Conservation (phyloP, 169 alveolate genomes). For the Cryptosporidium meleagridis region DNA sequence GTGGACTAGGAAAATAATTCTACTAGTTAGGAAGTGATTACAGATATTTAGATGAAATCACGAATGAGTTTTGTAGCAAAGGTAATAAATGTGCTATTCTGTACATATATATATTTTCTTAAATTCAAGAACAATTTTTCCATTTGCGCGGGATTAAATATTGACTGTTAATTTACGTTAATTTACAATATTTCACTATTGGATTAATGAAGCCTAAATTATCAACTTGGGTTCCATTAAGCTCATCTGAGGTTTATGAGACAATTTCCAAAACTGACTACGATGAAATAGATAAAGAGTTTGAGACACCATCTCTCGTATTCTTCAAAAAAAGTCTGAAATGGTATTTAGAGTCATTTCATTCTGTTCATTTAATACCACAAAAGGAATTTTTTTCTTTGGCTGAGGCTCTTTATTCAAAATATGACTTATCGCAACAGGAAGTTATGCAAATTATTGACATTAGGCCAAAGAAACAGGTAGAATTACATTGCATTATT, state of each 20-base stretch:
- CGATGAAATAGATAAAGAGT: background rate
- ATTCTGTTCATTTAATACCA: background rate
- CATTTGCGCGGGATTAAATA: background rate
- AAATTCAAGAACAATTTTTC: background rate
- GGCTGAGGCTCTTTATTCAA: slow-evolving; percentile 15
- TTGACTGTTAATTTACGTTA: background rate
- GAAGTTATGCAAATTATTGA: slow-evolving; percentile 62
- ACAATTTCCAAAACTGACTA: background rate
- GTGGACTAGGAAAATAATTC: too few species aligned
- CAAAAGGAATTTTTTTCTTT: slow-evolving; percentile 9
- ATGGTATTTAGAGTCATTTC: slow-evolving; percentile 64
- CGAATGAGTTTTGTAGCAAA: too few species aligned
- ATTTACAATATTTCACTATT: background rate
- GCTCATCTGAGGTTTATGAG: slow-evolving; percentile 65
- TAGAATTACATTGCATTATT: slow-evolving; percentile 46
- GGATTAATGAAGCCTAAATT: slow-evolving; percentile 26
- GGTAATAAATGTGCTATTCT: background rate
- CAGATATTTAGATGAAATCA: too few species aligned
- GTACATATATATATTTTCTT: too few species aligned
- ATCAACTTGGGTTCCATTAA: slow-evolving; percentile 60
- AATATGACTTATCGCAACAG: slow-evolving; percentile 21
- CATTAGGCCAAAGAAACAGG: slow-evolving; percentile 37
- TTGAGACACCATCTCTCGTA: background rate
- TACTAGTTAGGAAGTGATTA: background rate
- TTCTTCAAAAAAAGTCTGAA: slow-evolving; percentile 38